These are phyloP conservation scores for Brassica juncea DNA, from an alignment of 345 rosid genomes.

Conservation along the genomic window DNA sequence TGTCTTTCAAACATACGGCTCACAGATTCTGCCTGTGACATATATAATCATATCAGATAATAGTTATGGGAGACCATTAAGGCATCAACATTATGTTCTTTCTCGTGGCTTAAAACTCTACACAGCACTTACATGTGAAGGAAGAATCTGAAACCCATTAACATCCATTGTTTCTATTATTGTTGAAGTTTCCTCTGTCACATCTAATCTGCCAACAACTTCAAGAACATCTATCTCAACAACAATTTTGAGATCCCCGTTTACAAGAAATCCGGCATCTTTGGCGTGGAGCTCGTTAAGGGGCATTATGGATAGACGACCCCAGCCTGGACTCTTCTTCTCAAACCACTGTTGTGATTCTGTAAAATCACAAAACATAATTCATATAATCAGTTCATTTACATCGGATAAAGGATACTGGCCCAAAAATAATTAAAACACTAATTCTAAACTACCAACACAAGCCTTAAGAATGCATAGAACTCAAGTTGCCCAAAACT, in stretches of 20 bases:
- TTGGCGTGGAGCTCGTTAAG: not conserved
- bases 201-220: constrained; percentile 23
- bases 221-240: not conserved
- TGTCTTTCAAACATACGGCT: constrained; percentile 28
- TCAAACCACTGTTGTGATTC: not conserved
- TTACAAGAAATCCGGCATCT: constrained; percentile 40
- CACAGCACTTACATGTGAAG: not conserved
- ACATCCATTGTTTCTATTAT: not conserved
- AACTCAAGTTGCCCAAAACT: not conserved
- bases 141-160: not conserved
- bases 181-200: constrained; percentile 13
- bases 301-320: not conserved
- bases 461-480: not conserved
- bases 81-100: not conserved
- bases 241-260: constrained; percentile 42
- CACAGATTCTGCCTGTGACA: constrained; percentile 11
- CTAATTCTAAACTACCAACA: not conserved
- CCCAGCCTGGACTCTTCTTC: not conserved
- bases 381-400: not conserved
- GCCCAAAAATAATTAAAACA: not conserved
- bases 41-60: not conserved
- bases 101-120: not conserved
- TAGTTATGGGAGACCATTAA: not conserved
- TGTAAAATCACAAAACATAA: not conserved
- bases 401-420: not conserved